Percentiles rank a stretch among this genome's conserved stretches.
Conservation (phyloP, 768 basidiomycete genomes). For the Xerocomellus dryophilus region DNA sequence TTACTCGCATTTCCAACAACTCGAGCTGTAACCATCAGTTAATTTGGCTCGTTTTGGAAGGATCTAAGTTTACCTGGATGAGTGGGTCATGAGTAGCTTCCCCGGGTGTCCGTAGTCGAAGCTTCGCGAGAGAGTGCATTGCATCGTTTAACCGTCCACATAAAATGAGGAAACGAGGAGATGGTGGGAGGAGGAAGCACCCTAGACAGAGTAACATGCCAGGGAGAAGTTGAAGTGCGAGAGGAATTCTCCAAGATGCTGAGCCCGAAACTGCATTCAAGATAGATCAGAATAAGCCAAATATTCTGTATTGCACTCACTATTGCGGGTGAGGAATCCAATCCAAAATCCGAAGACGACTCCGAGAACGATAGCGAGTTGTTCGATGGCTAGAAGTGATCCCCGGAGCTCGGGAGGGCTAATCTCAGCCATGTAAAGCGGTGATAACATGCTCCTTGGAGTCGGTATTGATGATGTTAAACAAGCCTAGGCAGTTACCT, state of each 20-base stretch:
- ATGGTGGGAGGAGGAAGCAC: constrained; percentile 47
- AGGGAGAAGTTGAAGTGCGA: constrained; percentile 68
- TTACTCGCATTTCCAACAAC: constrained; percentile 72
- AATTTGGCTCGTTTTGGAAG: neutral
- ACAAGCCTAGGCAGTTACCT: constrained; percentile 40
- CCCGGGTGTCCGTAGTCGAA: constrained; percentile 44
- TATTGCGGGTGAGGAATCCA: constrained; percentile 65
- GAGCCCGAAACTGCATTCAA: constrained; percentile 50
- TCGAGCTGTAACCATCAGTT: constrained; percentile 49
- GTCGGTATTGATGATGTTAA: constrained; percentile 4
- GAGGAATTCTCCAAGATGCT: constrained; percentile 73
- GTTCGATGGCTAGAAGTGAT: constrained; percentile 75
- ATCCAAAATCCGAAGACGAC: constrained; percentile 84
- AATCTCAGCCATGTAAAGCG: constrained; percentile 83
- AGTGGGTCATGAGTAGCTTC: constrained; percentile 50
- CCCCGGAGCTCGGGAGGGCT: constrained; percentile 77
- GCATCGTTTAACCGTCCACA: constrained; percentile 60
- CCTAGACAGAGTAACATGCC: constrained; percentile 65
- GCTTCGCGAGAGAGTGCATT: constrained; percentile 48
- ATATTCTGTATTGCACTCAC: constrained; percentile 37
- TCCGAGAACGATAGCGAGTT: constrained; percentile 76
- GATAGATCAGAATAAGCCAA: neutral
- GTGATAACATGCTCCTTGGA: constrained; percentile 63
- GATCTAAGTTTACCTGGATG: constrained; percentile 39
- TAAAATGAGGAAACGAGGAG: constrained; percentile 45